A percentile compares a stretch with the other conserved stretches of the same genome.
Evolutionary conservation across 352 stramenopile genomes (phyloP).

Genomic region (Pythium volutum): DNA sequence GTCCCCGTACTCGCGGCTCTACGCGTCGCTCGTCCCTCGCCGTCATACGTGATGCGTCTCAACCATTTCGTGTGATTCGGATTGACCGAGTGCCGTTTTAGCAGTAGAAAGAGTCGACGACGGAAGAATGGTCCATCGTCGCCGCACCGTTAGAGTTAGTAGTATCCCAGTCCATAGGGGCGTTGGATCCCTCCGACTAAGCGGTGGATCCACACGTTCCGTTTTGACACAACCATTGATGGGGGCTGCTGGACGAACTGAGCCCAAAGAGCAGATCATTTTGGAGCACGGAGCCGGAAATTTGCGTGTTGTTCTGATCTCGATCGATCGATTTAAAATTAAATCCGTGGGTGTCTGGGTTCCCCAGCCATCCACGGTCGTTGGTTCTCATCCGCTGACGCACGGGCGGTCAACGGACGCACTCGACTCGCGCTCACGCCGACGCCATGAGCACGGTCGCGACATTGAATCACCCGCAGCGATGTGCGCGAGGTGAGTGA

Average conservation of each 20-base stretch:
- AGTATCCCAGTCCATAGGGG: neutral
- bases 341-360: no score
- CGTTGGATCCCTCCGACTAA: no score
- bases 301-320: neutral
- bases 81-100: neutral
- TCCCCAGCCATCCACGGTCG: neutral
- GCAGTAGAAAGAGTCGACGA: neutral
- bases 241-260: no score
- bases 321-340: neutral
- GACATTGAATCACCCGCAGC: slow-evolving; percentile 22
- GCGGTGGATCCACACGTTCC: neutral
- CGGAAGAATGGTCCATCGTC: neutral
- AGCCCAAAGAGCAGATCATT: no score
- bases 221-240: no score
- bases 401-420: neutral
- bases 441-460: slow-evolving; percentile 14
- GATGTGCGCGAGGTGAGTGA: slow-evolving; percentile 27
- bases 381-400: neutral
- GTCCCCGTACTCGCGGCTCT: slow-evolving; percentile 68
- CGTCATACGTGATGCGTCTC: neutral
- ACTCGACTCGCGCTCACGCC: neutral
- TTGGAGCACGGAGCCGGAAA: no score
- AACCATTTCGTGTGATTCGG: no score
- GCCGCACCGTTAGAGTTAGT: neutral
- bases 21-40: slow-evolving; percentile 27